Conservation (phyloP, 768 basidiomycete genomes). For the Panellus pusillus region DNA sequence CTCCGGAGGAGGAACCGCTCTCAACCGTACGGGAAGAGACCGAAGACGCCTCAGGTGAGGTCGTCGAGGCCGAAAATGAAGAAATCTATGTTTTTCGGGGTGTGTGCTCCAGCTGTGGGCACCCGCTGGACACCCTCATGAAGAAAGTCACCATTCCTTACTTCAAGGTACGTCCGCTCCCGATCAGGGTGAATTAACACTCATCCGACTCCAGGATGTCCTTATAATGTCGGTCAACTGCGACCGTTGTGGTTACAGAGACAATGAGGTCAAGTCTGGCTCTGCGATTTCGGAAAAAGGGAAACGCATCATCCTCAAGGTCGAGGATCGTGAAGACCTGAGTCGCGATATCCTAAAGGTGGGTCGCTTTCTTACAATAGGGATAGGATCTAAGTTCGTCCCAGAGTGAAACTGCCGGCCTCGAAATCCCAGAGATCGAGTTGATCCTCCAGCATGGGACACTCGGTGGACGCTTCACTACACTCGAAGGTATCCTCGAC, state of each 20-base stretch:
- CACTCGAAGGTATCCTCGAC: conserved; percentile 90
- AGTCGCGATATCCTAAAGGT: conserved; percentile 95
- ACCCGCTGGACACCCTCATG: conserved; percentile 83
- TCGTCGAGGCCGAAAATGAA: conserved; percentile 52
- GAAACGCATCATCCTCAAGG: conserved; percentile 83
- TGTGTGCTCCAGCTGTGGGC: conserved; percentile 85
- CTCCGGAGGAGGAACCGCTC: conserved; percentile 39
- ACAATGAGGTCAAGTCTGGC: conserved; percentile 97
- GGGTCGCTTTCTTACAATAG: conserved; percentile 11
- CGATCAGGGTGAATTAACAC: neutral
- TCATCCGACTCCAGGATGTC: conserved; percentile 62
- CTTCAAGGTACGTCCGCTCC: conserved; percentile 70
- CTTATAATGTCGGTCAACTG: conserved; percentile 99
- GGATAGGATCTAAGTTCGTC: neutral
- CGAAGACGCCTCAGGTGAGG: conserved; percentile 20
- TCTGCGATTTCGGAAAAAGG: conserved; percentile 86
- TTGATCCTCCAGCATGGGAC: conserved; percentile 90
- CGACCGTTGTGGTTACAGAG: conserved; percentile 90
- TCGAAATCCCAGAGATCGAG: conserved; percentile 92
- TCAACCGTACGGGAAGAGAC: conserved; percentile 15
- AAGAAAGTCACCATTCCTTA: conserved; percentile 96
- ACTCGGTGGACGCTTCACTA: conserved; percentile 96
- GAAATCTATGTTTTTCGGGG: conserved; percentile 91
- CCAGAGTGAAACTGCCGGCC: conserved; percentile 90
- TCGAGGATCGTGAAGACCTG: conserved; percentile 90